These are phyloP conservation scores for Candida orba DNA, from an alignment of 805 yeast species.

Conservation along the genomic window DNA sequence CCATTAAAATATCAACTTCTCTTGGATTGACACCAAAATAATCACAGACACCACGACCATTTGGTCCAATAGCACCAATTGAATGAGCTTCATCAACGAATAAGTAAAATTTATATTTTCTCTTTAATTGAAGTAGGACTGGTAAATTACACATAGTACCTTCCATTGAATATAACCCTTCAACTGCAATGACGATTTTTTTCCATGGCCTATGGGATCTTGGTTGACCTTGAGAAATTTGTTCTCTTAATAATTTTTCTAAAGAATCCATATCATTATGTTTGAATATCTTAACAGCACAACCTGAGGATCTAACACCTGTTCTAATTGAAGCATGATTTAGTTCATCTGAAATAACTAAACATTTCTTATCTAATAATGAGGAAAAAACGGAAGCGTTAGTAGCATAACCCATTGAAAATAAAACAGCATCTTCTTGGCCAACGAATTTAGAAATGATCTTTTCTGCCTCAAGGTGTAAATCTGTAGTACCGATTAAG, in stretches of 20 bases:
- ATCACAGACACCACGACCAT: conserved; percentile 93
- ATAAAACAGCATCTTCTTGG: conserved; percentile 77
- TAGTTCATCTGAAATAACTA: conserved; percentile 88
- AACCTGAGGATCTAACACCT: conserved; percentile 90
- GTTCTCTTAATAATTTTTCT: conserved; percentile 60
- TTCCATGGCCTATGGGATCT: conserved; percentile 96
- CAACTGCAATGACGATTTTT: conserved; percentile 79
- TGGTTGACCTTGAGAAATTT: conserved; percentile 52
- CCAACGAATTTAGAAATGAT: conserved; percentile 83
- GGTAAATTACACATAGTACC: conserved; percentile 77
- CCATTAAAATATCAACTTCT: conserved; percentile 86
- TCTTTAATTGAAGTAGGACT: conserved; percentile 63
- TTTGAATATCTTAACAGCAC: conserved; percentile 83
- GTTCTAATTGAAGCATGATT: conserved; percentile 95
- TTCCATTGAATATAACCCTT: conserved; percentile 73
- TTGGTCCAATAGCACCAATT: conserved; percentile 96
- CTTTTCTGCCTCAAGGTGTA: conserved; percentile 68
- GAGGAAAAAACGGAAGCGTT: conserved; percentile 84
- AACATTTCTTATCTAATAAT: conserved; percentile 76
- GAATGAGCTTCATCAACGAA: conserved; percentile 98
- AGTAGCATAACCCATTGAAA: conserved; percentile 95
- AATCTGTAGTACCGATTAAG: conserved; percentile 65
- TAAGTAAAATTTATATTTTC: conserved; percentile 80
- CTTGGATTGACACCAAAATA: conserved; percentile 75
- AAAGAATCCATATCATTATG: conserved; percentile 87